These are phyloP conservation scores for Evansstolkia leycettana DNA, from an alignment of 495 filamentous ascomycete genomes.

Conservation along the genomic window DNA sequence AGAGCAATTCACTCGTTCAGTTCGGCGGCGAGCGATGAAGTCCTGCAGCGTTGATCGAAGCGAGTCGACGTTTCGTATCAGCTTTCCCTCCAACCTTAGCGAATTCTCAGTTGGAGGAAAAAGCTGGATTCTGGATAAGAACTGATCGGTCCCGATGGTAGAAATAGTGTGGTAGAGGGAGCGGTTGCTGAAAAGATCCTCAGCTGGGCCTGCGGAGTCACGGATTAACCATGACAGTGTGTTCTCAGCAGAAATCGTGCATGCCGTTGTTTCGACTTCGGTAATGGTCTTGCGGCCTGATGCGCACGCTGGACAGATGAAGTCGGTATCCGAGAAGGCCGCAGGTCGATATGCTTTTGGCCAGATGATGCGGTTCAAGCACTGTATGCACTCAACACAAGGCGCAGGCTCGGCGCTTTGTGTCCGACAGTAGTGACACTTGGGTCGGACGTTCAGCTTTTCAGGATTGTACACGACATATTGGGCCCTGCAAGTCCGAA, in stretches of 20 bases:
- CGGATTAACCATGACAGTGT: constrained; percentile 21
- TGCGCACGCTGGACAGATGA: constrained; percentile 24
- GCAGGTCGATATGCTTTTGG: constrained; percentile 22
- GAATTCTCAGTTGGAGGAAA: constrained; percentile 12
- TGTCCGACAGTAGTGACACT: constrained; percentile 33
- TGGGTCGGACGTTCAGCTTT: constrained; percentile 23
- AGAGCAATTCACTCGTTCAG: constrained; percentile 19
- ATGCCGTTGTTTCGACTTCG: constrained; percentile 17
- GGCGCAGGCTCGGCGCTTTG: constrained; percentile 9
- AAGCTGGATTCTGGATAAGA: constrained; percentile 20
- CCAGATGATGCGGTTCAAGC: constrained; percentile 30
- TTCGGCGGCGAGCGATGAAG: constrained; percentile 19
- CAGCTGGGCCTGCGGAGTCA: constrained; percentile 9
- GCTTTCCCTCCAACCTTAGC: constrained; percentile 22
- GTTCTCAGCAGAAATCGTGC: constrained; percentile 20
- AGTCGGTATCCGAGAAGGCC: constrained; percentile 11
- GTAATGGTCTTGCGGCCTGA: constrained; percentile 16
- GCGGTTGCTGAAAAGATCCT: constrained; percentile 20
- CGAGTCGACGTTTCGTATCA: constrained; percentile 20
- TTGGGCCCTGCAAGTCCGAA: constrained; percentile 27
- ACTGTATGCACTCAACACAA: constrained; percentile 24
- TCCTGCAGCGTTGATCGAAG: constrained; percentile 17
- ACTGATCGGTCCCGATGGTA: constrained; percentile 11
- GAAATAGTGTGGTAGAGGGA: constrained; percentile 27
- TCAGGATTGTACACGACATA: constrained; percentile 31